phyloP scores from a whole-genome alignment of 2,329 filamentous ascomycete species.

The Colletotrichum trifolii region DNA sequence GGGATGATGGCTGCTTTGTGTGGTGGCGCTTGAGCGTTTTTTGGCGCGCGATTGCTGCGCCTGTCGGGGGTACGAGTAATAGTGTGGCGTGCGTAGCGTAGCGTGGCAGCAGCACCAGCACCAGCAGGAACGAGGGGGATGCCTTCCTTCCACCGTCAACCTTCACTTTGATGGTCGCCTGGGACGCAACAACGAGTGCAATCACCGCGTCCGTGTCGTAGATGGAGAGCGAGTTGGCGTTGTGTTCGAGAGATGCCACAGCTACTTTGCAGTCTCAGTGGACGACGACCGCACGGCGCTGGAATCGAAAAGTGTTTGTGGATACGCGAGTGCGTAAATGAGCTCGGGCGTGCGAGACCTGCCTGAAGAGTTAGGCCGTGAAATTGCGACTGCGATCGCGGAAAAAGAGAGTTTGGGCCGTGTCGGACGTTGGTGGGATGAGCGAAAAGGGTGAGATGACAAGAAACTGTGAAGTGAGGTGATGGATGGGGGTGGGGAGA shows the following conservation, averaged over 20 bases:
- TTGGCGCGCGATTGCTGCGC: conserved; percentile 60
- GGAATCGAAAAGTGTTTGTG: too few relatives aligned
- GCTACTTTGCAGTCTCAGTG: too few relatives aligned
- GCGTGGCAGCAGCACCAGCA: not conserved
- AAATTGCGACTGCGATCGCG: not conserved
- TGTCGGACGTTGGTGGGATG: conserved; percentile 34
- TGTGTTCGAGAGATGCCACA: too few relatives aligned
- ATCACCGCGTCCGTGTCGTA: too few relatives aligned
- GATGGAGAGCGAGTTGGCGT: too few relatives aligned
- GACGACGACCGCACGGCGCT: too few relatives aligned
- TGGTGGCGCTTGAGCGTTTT: conserved; percentile 50
- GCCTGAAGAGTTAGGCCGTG: conserved; percentile 29
- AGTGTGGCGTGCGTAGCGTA: conserved; percentile 27
- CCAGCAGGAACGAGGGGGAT: too few relatives aligned
- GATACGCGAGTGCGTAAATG: not conserved
- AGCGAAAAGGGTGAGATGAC: conserved; percentile 33
- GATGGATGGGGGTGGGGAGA: conserved; percentile 7
- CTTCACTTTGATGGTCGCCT: not conserved
- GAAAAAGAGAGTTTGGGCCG: conserved; percentile 27
- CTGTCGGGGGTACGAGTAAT: conserved; percentile 45
- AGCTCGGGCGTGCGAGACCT: conserved; percentile 1
- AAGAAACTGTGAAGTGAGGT: conserved; percentile 33
- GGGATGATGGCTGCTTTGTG: conserved; percentile 34
- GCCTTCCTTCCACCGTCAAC: too few relatives aligned
- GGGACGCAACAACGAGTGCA: conserved; percentile 8